Percentiles rank a stretch among this genome's conserved stretches.
Conservation (phyloP, 116 monocot species). For the Trichopus zeylanicus region DNA sequence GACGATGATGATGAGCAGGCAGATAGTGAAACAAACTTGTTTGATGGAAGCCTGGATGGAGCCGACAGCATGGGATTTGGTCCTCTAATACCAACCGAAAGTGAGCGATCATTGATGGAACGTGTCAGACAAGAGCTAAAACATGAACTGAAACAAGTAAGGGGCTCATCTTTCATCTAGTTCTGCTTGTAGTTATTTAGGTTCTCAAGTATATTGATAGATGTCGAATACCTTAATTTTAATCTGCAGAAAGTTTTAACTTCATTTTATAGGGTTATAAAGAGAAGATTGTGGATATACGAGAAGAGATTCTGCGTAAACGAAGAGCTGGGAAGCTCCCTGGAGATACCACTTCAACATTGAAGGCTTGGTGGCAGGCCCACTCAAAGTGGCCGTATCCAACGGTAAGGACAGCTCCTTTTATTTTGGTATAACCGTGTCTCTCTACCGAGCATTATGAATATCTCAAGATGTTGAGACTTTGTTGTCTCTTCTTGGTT, state of each 20-base stretch:
- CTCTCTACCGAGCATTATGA: background rate
- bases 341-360: conserved; percentile 21
- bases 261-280: conserved; percentile 20
- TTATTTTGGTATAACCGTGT: background rate
- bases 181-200: no score
- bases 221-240: no score
- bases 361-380: conserved; percentile 30
- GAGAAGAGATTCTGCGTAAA: conserved; percentile 28
- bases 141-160: conserved; percentile 77
- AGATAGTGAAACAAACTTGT: conserved; percentile 66
- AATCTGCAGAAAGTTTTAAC: no score
- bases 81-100: conserved; percentile 53
- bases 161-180: no score
- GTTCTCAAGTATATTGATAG: no score
- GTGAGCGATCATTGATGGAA: conserved; percentile 48
- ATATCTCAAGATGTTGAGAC: background rate
- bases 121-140: conserved; percentile 53
- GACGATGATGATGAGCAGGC: conserved; percentile 76
- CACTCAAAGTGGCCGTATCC: conserved; percentile 33
- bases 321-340: conserved; percentile 28
- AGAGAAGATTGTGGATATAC: conserved; percentile 23
- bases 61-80: conserved; percentile 71
- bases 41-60: conserved; percentile 59
- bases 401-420: conserved; percentile 8
- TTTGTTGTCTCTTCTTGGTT: background rate